Base-by-base conservation (phyloP, 257 asterid species). In the Gentiana macrophylla region DNA sequence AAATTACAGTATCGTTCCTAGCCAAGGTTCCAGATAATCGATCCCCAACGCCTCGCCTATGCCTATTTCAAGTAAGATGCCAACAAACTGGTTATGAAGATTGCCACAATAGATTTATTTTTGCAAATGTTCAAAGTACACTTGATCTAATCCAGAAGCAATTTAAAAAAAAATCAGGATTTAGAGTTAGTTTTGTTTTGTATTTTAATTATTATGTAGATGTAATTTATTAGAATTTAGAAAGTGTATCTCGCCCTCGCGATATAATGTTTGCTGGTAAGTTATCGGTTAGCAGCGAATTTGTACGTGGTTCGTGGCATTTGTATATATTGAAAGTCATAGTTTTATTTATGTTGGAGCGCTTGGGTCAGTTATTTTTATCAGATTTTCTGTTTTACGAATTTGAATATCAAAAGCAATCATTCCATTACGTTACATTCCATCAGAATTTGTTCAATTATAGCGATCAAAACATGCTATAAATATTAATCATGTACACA, bases 1-100 rank as follows among this genome's bases (percentile, higher is more conserved):
- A 88, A 92, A 75, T 68, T 92, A 77, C 99, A 92, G 60, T 92
- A 92, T 62, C 94, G 95, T 2, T 88, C 53, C 81, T 92, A 32
- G 86, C 90, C 59, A 92, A 81, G 68, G 83, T 80, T 56, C 38
- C 84, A 4, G 89, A 82, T 12, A 68, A 62, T 50, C 71, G 63
- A 54, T 75, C 87, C 52, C 58, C 76, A 3, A 24, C 24, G 24
- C 24, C 24, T 24, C 87, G 50, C 58, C 76, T 5, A 84, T 79
- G 67, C 76, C 81, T 35, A 72, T 68, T 53, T 74, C 89, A 3
- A 65, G 68, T 60, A 82, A 70, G 68, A 68, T 64, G 43, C 67
- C 67, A 1, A 77, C 94, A 68, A 78, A 74, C 65, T 84, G 87
- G 93, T 74, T 80, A 62, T 86, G 81, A 80, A 36, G 52, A n/a